These are phyloP conservation scores for Pelargonium myrrhifolium DNA, from an alignment of 441 rosid genomes.

Conservation along the genomic window DNA sequence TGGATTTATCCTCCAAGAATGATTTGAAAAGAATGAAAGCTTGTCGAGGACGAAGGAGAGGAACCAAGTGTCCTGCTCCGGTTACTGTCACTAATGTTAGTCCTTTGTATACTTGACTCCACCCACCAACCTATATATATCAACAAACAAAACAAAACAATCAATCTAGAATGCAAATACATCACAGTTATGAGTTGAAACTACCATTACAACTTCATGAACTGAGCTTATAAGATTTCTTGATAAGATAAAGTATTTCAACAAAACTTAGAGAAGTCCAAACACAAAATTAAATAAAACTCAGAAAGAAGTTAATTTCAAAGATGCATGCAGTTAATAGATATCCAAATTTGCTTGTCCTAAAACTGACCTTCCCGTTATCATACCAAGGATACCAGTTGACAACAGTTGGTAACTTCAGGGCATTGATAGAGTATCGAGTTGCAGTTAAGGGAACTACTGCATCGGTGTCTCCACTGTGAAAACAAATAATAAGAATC, in stretches of 20 bases:
- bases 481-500: constrained; percentile 7
- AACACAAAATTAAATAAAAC: too few species aligned
- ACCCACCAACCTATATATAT: constrained; percentile 79
- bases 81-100: constrained; percentile 66
- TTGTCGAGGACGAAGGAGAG: constrained; percentile 65
- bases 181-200: too few species aligned
- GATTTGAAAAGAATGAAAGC: constrained; percentile 75
- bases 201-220: too few species aligned
- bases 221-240: too few species aligned
- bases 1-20: constrained; percentile 58
- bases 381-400: constrained; percentile 91
- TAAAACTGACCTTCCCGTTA: constrained; percentile 44
- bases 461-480: constrained; percentile 85
- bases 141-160: too few species aligned
- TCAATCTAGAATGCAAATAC: too few species aligned
- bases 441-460: constrained; percentile 90
- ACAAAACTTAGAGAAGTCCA: too few species aligned
- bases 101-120: constrained; percentile 86
- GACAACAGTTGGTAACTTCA: constrained; percentile 57
- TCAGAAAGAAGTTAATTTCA: too few species aligned
- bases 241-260: too few species aligned
- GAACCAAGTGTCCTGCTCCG: constrained; percentile 93
- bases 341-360: neutral
- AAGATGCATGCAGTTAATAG: neutral
- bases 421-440: constrained; percentile 66